Evolutionary conservation across 768 basidiomycete genomes (phyloP), one percentile per base, ranked within the genome.

Genomic region (Kondoa subrosea): DNA sequence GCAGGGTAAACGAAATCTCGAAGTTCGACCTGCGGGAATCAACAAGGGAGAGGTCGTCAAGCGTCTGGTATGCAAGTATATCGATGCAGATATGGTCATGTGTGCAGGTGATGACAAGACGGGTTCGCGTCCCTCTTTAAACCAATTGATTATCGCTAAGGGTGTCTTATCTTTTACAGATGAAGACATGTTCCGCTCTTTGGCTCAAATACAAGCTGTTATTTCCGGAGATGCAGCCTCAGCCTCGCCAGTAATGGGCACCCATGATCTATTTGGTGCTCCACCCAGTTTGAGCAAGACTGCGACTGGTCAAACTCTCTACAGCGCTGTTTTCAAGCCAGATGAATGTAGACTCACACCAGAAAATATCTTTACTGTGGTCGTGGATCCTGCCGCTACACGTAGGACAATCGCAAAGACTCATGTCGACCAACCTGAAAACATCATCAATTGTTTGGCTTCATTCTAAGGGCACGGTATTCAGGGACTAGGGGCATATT

Each of bases 1-100:
- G 34, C 59, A 70, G 32, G 93, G 93, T 25, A 99, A 99, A 82
- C 96, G 96, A 85, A 96, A 96, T 77, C 81, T 99, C 57, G 93
- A 99, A 79, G 92, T 96, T 26, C 85, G 93, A 69, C 93, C 91
- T 2, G 82, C 92, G 33, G 91, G 91, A 1, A 85, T 96, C 69
- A 96, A 95, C 83, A 97, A 99, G 84, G 93, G 93, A 65, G 93
- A 97, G 80, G 96, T 97, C 74, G 92, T 96, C 75, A 92, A 92
- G 81, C 82, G 91, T 59, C 85, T 97, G 68, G 76, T 95, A 67
- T 97, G 92, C 81, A 80, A 85, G 77, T 87, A 96, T 81, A 88
- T 92, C 1, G 90, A 93, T 68, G 85, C 89, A 58, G 89, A 95
- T 76, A 91, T 96, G 75, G 82, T 96, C 77, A 93, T 96, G 80